Conservation (phyloP, 257 asterid species). For the Solanum chiquidenum region DNA sequence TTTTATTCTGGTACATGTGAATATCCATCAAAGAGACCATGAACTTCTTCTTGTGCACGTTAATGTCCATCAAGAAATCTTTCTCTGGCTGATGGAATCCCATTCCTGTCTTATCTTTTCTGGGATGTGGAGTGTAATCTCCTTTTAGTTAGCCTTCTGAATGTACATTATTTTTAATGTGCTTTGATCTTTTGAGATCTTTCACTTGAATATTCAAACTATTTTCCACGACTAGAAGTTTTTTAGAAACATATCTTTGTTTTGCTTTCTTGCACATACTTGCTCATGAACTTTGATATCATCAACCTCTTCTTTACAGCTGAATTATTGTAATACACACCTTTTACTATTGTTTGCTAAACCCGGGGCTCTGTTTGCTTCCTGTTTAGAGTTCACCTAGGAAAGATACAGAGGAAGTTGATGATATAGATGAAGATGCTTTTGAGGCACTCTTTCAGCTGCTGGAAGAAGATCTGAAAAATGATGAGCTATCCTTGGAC, state of each 20-base stretch:
- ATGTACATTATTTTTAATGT: neutral
- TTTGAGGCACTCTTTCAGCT: slow-evolving; percentile 80
- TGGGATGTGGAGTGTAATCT: neutral
- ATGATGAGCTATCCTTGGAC: slow-evolving; percentile 39
- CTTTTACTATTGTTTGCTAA: neutral
- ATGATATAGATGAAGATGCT: slow-evolving; percentile 72
- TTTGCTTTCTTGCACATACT: neutral
- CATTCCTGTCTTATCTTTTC: neutral
- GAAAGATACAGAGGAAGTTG: slow-evolving; percentile 32
- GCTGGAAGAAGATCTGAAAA: slow-evolving; percentile 85
- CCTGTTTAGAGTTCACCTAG: slow-evolving; percentile 20
- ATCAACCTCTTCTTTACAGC: neutral
- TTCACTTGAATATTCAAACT: neutral
- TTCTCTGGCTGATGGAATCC: neutral
- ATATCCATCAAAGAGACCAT: neutral
- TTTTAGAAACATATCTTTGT: neutral
- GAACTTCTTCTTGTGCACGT: neutral
- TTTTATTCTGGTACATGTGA: neutral
- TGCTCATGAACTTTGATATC: neutral
- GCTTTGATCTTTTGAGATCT: neutral
- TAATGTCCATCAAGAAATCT: neutral
- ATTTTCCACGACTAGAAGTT: neutral
- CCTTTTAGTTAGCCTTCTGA: neutral
- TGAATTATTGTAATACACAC: neutral
- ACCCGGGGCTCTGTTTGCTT: slow-evolving; percentile 2